Evolutionary conservation across 371 early-diverging fungal genomes (phyloP).

Genomic region (Syncephalastrum monosporum): DNA sequence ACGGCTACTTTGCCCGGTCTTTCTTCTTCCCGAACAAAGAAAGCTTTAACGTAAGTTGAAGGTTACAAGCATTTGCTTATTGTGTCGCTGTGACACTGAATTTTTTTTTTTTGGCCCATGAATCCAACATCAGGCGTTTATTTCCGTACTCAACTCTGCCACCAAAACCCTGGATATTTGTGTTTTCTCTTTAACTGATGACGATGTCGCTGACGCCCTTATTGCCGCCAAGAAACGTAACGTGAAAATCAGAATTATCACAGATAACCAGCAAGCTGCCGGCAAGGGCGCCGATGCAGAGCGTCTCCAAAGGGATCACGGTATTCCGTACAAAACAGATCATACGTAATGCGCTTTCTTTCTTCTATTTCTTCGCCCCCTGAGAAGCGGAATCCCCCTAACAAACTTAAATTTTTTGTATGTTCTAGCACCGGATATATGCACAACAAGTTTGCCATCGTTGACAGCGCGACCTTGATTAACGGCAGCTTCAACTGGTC

Average conservation of each 20-base stretch:
- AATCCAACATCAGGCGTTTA: constrained; percentile 33
- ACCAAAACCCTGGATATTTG: constrained; percentile 58
- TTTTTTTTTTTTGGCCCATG: constrained; percentile 3
- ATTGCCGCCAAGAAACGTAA: constrained; percentile 57
- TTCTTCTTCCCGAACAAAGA: constrained; percentile 69
- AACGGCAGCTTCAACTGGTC: constrained; percentile 67
- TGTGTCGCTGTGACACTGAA: not conserved
- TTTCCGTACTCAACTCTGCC: constrained; percentile 52
- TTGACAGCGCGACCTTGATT: constrained; percentile 46
- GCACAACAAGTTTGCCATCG: constrained; percentile 64
- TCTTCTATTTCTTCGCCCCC: too few species aligned
- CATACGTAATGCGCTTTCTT: constrained; percentile 28
- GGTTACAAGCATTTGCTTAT: too few species aligned
- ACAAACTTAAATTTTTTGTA: too few species aligned
- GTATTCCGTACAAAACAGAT: constrained; percentile 55
- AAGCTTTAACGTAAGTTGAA: constrained; percentile 47
- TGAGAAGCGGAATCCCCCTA: too few species aligned
- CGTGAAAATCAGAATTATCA: constrained; percentile 52
- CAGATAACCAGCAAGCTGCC: constrained; percentile 65
- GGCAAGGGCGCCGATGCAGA: constrained; percentile 58
- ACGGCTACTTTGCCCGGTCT: constrained; percentile 40
- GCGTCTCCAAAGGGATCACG: constrained; percentile 48
- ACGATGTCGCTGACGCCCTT: constrained; percentile 61
- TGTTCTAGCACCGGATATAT: constrained; percentile 43
- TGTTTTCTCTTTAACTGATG: constrained; percentile 68